Evolutionary conservation across 306 rosid species (phyloP).

Genomic region (Begonia peltatifolia): DNA sequence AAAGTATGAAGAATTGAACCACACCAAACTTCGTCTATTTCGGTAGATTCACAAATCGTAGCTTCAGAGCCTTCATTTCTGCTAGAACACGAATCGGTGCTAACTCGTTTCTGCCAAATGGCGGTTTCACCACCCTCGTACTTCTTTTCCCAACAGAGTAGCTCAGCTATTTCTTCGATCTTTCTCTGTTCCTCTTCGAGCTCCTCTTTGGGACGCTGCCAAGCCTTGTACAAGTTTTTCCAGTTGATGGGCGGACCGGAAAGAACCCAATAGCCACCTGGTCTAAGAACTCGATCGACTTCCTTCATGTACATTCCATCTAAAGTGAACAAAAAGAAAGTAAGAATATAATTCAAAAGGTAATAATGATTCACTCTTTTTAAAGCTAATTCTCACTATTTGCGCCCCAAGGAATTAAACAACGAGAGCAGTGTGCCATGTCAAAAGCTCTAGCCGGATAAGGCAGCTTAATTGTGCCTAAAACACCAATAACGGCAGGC

Average conservation of each 20-base stretch:
- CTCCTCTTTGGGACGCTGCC: slow-evolving; percentile 20
- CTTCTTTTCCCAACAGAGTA: slow-evolving; percentile 45
- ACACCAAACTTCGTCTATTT: not conserved
- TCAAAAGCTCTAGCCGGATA: slow-evolving; percentile 49
- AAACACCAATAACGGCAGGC: slow-evolving; percentile 48
- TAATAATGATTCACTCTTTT: not conserved
- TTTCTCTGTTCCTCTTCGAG: slow-evolving; percentile 25
- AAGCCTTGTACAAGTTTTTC: slow-evolving; percentile 29
- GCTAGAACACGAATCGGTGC: not conserved
- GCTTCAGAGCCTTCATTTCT: not conserved
- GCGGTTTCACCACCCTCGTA: slow-evolving; percentile 27
- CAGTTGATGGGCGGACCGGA: slow-evolving; percentile 61
- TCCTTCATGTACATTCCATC: slow-evolving; percentile 43
- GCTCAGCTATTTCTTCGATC: slow-evolving; percentile 34
- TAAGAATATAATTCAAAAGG: not conserved
- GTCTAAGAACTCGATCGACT: slow-evolving; percentile 36
- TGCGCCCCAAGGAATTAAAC: slow-evolving; percentile 43
- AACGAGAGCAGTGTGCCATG: slow-evolving; percentile 55
- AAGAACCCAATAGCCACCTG: slow-evolving; percentile 52
- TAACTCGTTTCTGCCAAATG: slow-evolving; percentile 20
- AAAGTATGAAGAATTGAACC: not conserved
- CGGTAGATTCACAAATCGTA: not conserved
- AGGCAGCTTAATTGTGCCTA: slow-evolving; percentile 36
- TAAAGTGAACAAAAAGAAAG: slow-evolving; percentile 4
- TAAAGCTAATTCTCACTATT: slow-evolving; percentile 18